Evolutionary conservation across 768 basidiomycete species (phyloP), one percentile per base, ranked within the genome.

Genomic region (Russula earlei): DNA sequence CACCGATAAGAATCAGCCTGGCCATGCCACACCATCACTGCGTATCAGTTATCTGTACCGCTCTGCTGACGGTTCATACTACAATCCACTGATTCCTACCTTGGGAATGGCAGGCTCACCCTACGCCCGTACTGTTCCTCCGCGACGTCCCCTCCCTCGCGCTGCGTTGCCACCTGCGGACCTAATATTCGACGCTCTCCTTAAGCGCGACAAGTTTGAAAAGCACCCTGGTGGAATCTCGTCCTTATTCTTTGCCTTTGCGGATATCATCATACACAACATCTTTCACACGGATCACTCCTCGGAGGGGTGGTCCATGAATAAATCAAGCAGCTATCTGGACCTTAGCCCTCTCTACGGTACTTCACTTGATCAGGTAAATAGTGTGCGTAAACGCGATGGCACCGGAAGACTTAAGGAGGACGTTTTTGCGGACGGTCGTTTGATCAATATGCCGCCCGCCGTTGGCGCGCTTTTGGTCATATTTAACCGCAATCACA

Each of bases 291-390:
- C 80, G 10, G 68, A 76, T 56, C 69, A 64, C 19, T 33, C 20
- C 5, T 3, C 14, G 10, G 43, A 19, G 3, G 74, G 83, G 65
- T 73, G 70, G 66, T 73, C 72, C 1, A 74, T 79, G 54, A 91
- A 91, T 64, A 69, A 78, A 41, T 69, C 81, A 0, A 83, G 81
- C 66, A 83, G 82, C 62, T 91, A 91, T 68, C 73, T 91, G 15
- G 89, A 91, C 65, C 66, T 91, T 40, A 83, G 82, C 63, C 76
- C 85, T 7, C 66, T 91, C 8, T 91, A 91, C 60, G 89, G 89
- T 0, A 79, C 65, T 66, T 80, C 72, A 27, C 70, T 78, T 29
- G 65, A 62, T 11, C 64, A 69, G 33, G 60, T 80, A 8, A 66
- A 80, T 25, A 64, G 66, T 3, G 75, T 91, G 14, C 75, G 88